phyloP scores from a whole-genome alignment of 176 grass and related monocot species.

The Carex cristatella region DNA sequence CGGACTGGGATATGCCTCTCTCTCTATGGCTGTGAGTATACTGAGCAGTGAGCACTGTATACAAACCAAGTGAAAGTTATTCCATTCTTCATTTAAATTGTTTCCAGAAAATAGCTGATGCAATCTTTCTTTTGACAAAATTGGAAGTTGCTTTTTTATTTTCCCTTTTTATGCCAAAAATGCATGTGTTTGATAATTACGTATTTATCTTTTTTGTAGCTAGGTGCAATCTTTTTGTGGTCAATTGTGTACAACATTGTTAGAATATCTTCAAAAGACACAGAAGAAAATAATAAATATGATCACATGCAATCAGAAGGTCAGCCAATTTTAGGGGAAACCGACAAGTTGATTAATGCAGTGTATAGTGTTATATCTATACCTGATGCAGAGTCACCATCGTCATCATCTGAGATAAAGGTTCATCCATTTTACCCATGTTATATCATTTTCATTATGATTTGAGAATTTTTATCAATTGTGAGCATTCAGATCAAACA shows the following conservation, averaged over 20 bases:
- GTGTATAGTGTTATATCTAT: slow-evolving; percentile 22
- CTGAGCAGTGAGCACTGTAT: background rate
- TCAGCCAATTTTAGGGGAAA: slow-evolving; percentile 23
- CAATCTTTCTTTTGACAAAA: background rate
- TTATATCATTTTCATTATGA: background rate
- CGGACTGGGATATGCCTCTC: slow-evolving; percentile 67
- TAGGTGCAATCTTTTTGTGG: slow-evolving; percentile 80
- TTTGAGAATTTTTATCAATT: background rate
- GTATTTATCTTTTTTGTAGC: slow-evolving; percentile 31
- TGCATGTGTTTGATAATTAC: slow-evolving; percentile 7
- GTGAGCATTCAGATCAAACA: background rate
- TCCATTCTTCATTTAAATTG: background rate
- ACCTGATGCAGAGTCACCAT: background rate
- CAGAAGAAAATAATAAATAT: slow-evolving; percentile 12
- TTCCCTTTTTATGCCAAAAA: background rate
- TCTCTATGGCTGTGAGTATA: slow-evolving; percentile 68
- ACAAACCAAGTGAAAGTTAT: background rate
- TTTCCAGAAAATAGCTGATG: background rate
- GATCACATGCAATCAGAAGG: slow-evolving; percentile 10
- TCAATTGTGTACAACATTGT: slow-evolving; percentile 63
- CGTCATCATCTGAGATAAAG: slow-evolving; percentile 24
- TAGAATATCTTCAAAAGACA: slow-evolving; percentile 31
- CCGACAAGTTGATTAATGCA: background rate
- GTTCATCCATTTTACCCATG: slow-evolving; percentile 9
- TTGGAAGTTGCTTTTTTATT: background rate